These are phyloP conservation scores for Rhizopogon salebrosus DNA, from an alignment of 768 basidiomycete genomes.

Conservation along the genomic window DNA sequence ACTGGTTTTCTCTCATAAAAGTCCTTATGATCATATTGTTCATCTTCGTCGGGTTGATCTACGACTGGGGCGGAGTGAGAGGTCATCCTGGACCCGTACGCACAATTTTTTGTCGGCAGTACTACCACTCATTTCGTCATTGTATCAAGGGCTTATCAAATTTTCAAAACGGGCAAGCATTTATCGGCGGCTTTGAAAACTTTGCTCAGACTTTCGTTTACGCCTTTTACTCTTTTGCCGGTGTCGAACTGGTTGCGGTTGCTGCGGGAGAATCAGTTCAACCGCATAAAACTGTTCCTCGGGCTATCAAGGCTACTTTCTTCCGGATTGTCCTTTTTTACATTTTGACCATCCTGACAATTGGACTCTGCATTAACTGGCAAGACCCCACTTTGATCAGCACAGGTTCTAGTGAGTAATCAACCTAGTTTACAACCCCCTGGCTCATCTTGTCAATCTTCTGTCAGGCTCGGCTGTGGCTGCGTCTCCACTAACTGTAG, in stretches of 20 bases:
- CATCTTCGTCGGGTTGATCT: conserved; percentile 58
- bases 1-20: conserved; percentile 63
- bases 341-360: conserved; percentile 57
- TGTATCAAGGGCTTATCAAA: conserved; percentile 42
- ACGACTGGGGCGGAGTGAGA: conserved; percentile 56
- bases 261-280: conserved; percentile 68
- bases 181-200: conserved; percentile 47
- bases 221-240: conserved; percentile 66
- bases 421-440: neutral
- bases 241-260: conserved; percentile 65
- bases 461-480: conserved; percentile 41
- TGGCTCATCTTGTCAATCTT: neutral
- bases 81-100: conserved; percentile 53
- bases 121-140: neutral
- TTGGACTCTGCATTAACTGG: conserved; percentile 62
- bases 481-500: conserved; percentile 59
- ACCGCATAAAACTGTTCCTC: conserved; percentile 58
- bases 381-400: conserved; percentile 47
- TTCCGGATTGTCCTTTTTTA: conserved; percentile 64
- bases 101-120: neutral
- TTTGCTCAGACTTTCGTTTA: conserved; percentile 60
- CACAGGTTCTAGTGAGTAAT: conserved; percentile 36
- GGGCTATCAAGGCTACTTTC: conserved; percentile 65
- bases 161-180: conserved; percentile 45
- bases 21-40: conserved; percentile 57